Percentiles rank a stretch among this genome's conserved stretches.
Conservation (phyloP, 139 green algal species). For the Micromonas pusilla region DNA sequence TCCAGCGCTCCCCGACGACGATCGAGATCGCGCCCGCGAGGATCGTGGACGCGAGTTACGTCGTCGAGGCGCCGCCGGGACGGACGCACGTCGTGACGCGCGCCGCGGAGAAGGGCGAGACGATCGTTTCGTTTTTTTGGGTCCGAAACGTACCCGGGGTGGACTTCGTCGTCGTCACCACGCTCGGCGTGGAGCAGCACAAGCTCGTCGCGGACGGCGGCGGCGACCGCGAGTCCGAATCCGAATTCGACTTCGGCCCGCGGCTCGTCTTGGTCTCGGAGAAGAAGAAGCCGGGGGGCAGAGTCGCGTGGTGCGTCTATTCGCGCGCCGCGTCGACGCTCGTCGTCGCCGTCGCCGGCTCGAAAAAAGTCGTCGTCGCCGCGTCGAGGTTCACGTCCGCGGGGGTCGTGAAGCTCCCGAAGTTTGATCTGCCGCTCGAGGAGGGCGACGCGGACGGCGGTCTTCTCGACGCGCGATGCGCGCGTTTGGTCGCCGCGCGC, state of each 20-base stretch:
- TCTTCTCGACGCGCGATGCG: too few relatives aligned
- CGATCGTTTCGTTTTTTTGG: not conserved
- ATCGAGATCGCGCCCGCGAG: not conserved
- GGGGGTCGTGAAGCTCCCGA: not conserved
- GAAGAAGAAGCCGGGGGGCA: not conserved
- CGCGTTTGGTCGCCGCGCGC: too few relatives aligned
- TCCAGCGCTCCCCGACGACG: not conserved
- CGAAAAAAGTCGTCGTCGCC: not conserved
- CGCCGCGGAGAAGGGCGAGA: too few relatives aligned
- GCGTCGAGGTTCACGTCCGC: not conserved
- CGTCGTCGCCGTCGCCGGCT: not conserved
- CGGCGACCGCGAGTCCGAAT: not conserved
- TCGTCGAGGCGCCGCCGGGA: not conserved
- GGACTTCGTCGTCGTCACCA: not conserved
- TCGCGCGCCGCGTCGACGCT: not conserved
- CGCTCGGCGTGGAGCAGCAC: not conserved
- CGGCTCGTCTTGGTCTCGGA: not conserved
- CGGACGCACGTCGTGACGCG: too few relatives aligned
- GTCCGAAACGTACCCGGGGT: not conserved
- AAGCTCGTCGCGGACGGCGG: not conserved
- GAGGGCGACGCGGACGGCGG: too few relatives aligned
- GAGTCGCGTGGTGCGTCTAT: not conserved
- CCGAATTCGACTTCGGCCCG: not conserved
- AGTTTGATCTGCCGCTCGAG: not conserved
- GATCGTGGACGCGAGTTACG: not conserved